Conservation (phyloP, 1,284 basidiomycete genomes). For the Lentinus polychrous region DNA sequence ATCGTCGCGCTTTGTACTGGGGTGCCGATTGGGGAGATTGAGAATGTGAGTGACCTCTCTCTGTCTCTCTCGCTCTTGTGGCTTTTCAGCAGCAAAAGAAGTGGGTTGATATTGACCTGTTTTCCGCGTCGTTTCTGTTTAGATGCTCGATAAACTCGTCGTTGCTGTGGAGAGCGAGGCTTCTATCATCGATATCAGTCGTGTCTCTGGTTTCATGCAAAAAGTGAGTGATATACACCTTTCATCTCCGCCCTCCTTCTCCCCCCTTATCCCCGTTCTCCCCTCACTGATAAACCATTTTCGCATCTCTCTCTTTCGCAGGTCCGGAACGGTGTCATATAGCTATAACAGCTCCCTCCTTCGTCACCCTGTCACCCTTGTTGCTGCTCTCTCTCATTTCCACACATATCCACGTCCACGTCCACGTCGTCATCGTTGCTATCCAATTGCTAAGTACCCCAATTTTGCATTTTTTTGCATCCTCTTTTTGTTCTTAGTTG, state of each 20-base stretch:
- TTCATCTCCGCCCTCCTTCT: neutral
- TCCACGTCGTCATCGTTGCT: too few species aligned
- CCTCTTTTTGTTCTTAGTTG: too few species aligned
- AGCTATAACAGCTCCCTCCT: neutral
- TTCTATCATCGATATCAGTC: conserved; percentile 76
- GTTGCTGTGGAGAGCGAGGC: conserved; percentile 87
- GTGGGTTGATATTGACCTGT: neutral
- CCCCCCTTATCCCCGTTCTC: neutral
- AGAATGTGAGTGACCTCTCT: conserved; percentile 58
- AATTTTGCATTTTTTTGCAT: too few species aligned
- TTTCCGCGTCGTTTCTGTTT: conserved; percentile 1
- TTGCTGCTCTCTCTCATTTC: too few species aligned
- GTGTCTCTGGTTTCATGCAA: conserved; percentile 87
- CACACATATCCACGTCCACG: too few species aligned
- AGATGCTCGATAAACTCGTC: conserved; percentile 87
- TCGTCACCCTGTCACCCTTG: too few species aligned
- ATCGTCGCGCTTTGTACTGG: conserved; percentile 88
- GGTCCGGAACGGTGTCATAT: conserved; percentile 14
- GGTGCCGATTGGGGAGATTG: conserved; percentile 82
- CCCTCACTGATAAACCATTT: neutral
- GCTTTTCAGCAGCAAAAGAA: too few species aligned
- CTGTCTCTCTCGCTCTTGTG: neutral
- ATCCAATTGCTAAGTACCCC: too few species aligned
- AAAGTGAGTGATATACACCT: conserved; percentile 52
- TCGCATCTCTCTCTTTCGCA: neutral